Conservation (phyloP, 805 yeast species). For the Candida pini region DNA sequence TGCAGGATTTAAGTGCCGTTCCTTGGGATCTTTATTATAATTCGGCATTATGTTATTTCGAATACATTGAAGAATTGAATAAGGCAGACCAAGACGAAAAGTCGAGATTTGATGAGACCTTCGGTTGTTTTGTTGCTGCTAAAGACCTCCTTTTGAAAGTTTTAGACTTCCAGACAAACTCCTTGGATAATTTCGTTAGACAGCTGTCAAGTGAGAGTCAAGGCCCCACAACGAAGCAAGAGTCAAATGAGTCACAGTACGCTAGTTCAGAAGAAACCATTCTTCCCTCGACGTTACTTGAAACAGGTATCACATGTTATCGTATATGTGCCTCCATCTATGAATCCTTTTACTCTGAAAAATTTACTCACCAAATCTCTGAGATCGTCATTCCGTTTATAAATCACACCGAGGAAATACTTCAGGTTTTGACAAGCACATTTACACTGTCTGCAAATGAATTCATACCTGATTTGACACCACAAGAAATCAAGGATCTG, state of each 20-base stretch:
- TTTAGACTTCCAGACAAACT: slow-evolving; percentile 19
- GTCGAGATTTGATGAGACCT: slow-evolving; percentile 9
- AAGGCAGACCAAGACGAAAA: slow-evolving; percentile 16
- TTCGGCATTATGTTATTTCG: slow-evolving; percentile 41
- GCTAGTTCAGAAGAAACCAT: slow-evolving; percentile 18
- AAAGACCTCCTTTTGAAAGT: slow-evolving; percentile 23
- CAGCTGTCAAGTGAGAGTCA: too few relatives aligned
- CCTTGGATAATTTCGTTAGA: slow-evolving; percentile 22
- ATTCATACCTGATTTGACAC: slow-evolving; percentile 26
- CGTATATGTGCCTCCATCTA: slow-evolving; percentile 19
- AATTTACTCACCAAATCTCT: slow-evolving; percentile 3
- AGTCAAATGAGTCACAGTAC: slow-evolving; percentile 2
- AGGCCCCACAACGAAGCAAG: too few relatives aligned
- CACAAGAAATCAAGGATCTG: slow-evolving; percentile 28
- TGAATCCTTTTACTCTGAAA: slow-evolving; percentile 17
- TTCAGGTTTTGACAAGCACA: slow-evolving; percentile 2
- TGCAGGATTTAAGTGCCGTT: slow-evolving; percentile 5
- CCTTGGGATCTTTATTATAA: slow-evolving; percentile 44
- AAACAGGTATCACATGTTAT: slow-evolving; percentile 24
- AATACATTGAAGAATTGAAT: slow-evolving; percentile 35
- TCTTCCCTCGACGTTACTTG: slow-evolving; percentile 22
- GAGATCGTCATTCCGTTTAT: slow-evolving; percentile 6
- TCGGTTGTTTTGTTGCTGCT: slow-evolving; percentile 16
- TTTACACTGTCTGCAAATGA: slow-evolving; percentile 16
- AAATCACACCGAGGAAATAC: slow-evolving; percentile 12